Evolutionary conservation across 805 yeast species (phyloP), one percentile per base, ranked within the genome.

Genomic region (Hanseniaspora lindneri): DNA sequence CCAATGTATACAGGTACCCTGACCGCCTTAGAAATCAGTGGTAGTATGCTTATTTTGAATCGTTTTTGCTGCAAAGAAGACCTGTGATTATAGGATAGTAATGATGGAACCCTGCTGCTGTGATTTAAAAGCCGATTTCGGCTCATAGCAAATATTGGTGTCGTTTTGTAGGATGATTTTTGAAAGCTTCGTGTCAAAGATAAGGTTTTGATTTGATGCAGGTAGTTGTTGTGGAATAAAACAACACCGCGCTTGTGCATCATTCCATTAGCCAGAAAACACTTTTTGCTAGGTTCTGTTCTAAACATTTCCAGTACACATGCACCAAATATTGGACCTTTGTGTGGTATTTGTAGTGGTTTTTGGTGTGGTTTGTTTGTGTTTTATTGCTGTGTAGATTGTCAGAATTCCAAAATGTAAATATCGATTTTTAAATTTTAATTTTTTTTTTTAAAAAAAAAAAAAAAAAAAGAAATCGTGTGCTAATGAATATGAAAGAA

Each of bases 1-100:
- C 96, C 97, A 0, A 87, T 67, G 53, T 80, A 80, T 0, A 86
- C 89, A 0, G 96, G 96, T 1, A 81, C 62, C 53, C 73, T 75
- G 1, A 76, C 68, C 1, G 73, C 70, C 48, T 73, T 74, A 0
- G 74, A 73, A 4, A 80, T 65, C 0, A 79, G 79, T 21, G 80
- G 80, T 13, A 71, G 21, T 21, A 30, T 29, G 9, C 39, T 35
- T 5, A 33, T 30, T 39, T 46, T 46, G 35, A 14, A 17, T 25
- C 49, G 29, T 24, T 36, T 36, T 7, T 36, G 40, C 7, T 27
- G 27, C 21, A 46, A 6, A 14, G 25, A 11, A 17, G 28, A 13
- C 17, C 21, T 20, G n/a, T n/a, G n/a, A n/a, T 30, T 27, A 17
- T 43, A 29, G 4, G 14, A n/a, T 11, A 34, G 25, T 10, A 43